phyloP scores from a whole-genome alignment of 352 stramenopile species.

The Phytopythium chamaehyphon region DNA sequence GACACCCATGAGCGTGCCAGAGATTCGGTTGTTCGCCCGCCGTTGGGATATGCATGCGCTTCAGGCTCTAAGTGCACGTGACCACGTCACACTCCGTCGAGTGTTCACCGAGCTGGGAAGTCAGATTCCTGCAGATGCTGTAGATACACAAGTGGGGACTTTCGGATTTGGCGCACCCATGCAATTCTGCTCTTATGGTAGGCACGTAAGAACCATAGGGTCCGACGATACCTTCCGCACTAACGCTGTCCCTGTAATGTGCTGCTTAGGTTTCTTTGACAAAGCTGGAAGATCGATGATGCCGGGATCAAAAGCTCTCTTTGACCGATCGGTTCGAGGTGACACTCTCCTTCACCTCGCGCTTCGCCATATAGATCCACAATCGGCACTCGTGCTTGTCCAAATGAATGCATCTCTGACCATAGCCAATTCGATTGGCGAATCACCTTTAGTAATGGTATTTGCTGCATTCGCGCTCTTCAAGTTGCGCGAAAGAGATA shows the following conservation, averaged over 20 bases:
- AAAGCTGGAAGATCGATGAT: conserved; percentile 1
- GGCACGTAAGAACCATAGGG: background rate
- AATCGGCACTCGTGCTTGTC: conserved; percentile 29
- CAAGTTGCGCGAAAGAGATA: conserved; percentile 14
- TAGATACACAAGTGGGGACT: conserved; percentile 31
- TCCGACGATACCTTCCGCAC: background rate
- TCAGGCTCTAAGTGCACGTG: conserved; percentile 29
- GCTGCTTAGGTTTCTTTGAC: conserved; percentile 51
- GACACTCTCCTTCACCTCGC: conserved; percentile 55
- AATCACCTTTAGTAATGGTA: conserved; percentile 29
- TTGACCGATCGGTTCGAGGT: conserved; percentile 34
- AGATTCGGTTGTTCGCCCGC: conserved; percentile 28
- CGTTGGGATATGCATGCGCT: conserved; percentile 62
- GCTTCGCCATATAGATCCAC: conserved; percentile 35
- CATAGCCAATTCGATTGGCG: conserved; percentile 18
- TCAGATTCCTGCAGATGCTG: conserved; percentile 13
- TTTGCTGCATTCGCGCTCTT: conserved; percentile 30
- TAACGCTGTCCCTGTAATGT: background rate
- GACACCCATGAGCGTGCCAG: background rate
- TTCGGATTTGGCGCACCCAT: conserved; percentile 47
- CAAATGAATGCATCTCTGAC: conserved; percentile 23
- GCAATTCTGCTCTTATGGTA: conserved; percentile 53
- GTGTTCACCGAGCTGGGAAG: conserved; percentile 33
- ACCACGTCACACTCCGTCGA: conserved; percentile 26
- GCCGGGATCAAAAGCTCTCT: conserved; percentile 12